Evolutionary conservation across 495 filamentous ascomycete species (phyloP), one percentile per base, ranked within the genome.

Genomic region (Saxophila tyrrhenica): DNA sequence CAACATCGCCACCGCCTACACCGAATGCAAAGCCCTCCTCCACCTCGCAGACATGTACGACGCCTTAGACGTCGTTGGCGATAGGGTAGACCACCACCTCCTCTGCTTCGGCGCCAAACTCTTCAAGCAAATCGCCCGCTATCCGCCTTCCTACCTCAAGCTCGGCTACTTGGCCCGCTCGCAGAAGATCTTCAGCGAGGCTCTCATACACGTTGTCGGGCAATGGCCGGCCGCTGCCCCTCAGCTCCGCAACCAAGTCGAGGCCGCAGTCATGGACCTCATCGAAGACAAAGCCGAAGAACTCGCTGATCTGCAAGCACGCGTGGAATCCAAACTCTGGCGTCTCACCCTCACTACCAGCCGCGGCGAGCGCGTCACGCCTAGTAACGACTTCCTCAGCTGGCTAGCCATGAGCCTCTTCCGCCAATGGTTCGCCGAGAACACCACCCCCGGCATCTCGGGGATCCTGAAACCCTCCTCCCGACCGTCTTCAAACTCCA

Each of bases 91-190:
- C 63, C 87, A 96, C 71, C 89, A 96, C 66, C 72, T 96, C 2
- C 73, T 96, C 1, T 87, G 89, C 52, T 96, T 95, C 68, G 87
- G 89, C 56, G 85, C 82, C 24, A 77, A 87, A 16, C 76, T 95
- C 0, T 94, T 87, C 81, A 91, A 91, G 65, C 89, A 95, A 62
- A 92, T 95, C 53, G 87, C 88, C 38, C 94, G 94, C 67, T 95
- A 95, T 65, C 89, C 89, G 17, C 85, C 90, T 16, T 84, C 79
- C 62, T 96, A 96, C 64, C 78, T 96, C 13, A 89, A 89, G 45
- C 76, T 96, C 2, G 89, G 89, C 20, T 94, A 89, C 62, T 72
- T 94, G 19, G 84, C 88, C 3, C 80, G 87, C 39, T 86, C 80
- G 54, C 85, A 86, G 58, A 82, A 87, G 51, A 94, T 95, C 57